phyloP scores from a whole-genome alignment of 257 asterid genomes.

The Craterostigma plantagineum region DNA sequence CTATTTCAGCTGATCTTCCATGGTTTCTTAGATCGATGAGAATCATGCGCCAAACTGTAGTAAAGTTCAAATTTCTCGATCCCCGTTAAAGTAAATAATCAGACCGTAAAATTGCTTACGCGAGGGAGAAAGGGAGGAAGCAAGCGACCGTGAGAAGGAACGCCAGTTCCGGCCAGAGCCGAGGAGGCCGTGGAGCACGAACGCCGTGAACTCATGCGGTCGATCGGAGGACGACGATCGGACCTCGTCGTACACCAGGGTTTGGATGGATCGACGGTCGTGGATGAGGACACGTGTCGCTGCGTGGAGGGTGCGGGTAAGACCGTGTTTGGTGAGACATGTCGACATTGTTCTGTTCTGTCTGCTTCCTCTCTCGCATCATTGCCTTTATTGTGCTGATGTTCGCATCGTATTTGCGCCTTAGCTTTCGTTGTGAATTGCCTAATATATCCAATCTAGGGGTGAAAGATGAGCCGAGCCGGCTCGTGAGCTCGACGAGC shows the following conservation, averaged over 20 bases:
- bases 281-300: conserved; percentile 21
- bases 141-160: conserved; percentile 66
- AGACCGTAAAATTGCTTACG: conserved; percentile 18
- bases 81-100: too few relatives aligned
- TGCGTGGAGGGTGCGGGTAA: conserved; percentile 13
- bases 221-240: conserved; percentile 23
- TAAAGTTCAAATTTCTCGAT: neutral
- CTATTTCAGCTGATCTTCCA: conserved; percentile 58
- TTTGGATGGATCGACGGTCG: conserved; percentile 26
- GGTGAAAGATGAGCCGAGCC: too few relatives aligned
- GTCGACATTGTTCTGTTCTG: conserved; percentile 19
- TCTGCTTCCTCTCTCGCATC: neutral
- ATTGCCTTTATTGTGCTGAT: too few relatives aligned
- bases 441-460: too few relatives aligned
- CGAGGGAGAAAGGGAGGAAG: conserved; percentile 37
- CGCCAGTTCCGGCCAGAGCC: conserved; percentile 97
- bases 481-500: too few relatives aligned
- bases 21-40: conserved; percentile 89
- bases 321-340: conserved; percentile 17
- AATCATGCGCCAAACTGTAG: too few relatives aligned
- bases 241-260: conserved; percentile 71
- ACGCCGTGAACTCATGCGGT: conserved; percentile 50
- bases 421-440: too few relatives aligned
- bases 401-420: too few relatives aligned
- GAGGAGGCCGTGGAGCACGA: conserved; percentile 78